A percentile compares a stretch with the other conserved stretches of the same genome.
phyloP scores from a whole-genome alignment of 805 yeast genomes.

The Ogataea saltuana region DNA sequence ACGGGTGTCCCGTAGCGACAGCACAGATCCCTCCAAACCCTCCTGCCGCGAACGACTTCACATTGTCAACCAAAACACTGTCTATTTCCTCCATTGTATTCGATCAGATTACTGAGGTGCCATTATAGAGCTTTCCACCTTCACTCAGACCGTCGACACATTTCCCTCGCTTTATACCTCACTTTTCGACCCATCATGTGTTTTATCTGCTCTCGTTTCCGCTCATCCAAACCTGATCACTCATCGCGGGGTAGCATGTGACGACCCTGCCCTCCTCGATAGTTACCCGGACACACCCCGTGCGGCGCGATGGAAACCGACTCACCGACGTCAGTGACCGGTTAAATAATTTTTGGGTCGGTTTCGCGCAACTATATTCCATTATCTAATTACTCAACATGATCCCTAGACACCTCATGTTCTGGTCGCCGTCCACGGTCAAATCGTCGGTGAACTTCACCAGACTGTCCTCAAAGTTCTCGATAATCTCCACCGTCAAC shows the following conservation, averaged over 20 bases:
- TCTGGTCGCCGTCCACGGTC: constrained; percentile 50
- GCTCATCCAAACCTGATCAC: constrained; percentile 3
- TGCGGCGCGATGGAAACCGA: constrained; percentile 7
- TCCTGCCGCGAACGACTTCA: constrained; percentile 86
- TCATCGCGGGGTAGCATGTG: not conserved
- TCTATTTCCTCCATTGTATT: constrained; percentile 33
- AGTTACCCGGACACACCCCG: constrained; percentile 5
- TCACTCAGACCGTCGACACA: not conserved
- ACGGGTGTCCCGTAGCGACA: constrained; percentile 94
- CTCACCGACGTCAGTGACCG: not conserved
- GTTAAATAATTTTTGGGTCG: no score
- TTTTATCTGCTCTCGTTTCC: constrained; percentile 6
- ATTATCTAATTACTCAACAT: constrained; percentile 21
- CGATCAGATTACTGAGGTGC: not conserved
- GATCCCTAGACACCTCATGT: constrained; percentile 49
- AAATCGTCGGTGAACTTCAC: constrained; percentile 52
- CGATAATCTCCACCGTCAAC: constrained; percentile 41
- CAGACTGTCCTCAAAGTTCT: constrained; percentile 44
- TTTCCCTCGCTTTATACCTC: not conserved
- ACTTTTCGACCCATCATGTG: not conserved
- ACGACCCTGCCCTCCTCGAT: no score
- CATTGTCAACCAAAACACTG: constrained; percentile 61
- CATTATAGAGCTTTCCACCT: no score
- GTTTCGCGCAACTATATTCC: constrained; percentile 2
- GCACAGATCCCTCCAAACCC: constrained; percentile 98